Conservation (phyloP, 306 rosid genomes). For the Medicago lupulina region DNA sequence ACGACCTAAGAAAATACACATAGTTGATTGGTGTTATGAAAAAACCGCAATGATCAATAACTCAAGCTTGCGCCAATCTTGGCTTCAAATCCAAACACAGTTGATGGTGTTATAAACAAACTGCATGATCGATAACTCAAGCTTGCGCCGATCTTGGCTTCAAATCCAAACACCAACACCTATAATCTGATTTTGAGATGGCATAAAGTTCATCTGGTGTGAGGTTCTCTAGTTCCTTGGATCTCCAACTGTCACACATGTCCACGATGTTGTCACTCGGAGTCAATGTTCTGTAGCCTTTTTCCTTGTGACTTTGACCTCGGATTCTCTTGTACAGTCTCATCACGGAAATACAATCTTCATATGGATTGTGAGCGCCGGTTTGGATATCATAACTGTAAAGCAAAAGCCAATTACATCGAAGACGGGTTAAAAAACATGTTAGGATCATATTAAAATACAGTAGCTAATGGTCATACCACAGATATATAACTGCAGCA, state of each 20-base stretch:
- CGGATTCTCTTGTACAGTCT: constrained; percentile 80
- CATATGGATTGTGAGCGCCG: constrained; percentile 68
- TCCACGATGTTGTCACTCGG: constrained; percentile 3
- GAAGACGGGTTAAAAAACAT: constrained; percentile 10
- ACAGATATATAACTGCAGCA: not conserved
- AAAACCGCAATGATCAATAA: not conserved
- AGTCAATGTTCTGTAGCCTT: constrained; percentile 37
- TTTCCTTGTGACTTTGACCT: constrained; percentile 52
- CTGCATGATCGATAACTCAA: constrained; percentile 14
- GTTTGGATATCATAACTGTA: constrained; percentile 78
- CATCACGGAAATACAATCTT: constrained; percentile 77
- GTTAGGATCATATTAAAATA: not conserved
- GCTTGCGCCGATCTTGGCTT: constrained; percentile 34
- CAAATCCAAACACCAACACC: constrained; percentile 87
- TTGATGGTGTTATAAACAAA: constrained; percentile 6
- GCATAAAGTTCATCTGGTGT: constrained; percentile 69
- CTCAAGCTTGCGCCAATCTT: constrained; percentile 31
- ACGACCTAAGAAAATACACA: not conserved
- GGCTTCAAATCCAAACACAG: constrained; percentile 70
- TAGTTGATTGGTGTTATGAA: constrained; percentile 2
- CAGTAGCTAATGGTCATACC: constrained; percentile 13
- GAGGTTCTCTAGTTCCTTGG: constrained; percentile 61
- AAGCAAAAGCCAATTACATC: constrained; percentile 44
- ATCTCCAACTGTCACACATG: constrained; percentile 46
- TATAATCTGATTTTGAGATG: constrained; percentile 62